Base-by-base conservation (phyloP, 768 basidiomycete genomes). In the Agrocybe praecox region DNA sequence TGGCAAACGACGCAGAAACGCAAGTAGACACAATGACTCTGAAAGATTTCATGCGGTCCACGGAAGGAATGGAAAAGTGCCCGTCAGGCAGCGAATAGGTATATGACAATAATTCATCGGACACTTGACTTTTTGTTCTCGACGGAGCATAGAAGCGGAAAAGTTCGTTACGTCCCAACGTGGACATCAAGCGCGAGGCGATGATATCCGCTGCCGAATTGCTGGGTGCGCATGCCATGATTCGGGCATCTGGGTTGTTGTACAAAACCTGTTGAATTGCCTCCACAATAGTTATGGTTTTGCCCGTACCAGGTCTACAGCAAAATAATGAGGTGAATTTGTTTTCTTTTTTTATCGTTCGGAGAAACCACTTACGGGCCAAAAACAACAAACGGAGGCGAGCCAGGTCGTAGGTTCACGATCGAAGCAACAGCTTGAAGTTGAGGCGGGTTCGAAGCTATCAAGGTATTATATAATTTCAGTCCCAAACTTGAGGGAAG, bases 171-270 rank as follows among this genome's bases (percentile, higher is more conserved):
- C 62, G 53, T 21, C 69, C 67, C 9, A 84, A 71, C 2, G 53
- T 55, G 0, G 45, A 47, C 14, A 48, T 33, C 1, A 87, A 74
- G 6, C 78, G 72, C 23, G 72, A 64, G 0, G 84, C 78, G 21
- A 87, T 74, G 19, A 87, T 68, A 59, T 89, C 87, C 1, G 84
- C 86, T 0, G 86, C 87, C 1, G 83, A 85, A 66, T 89, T 89
- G 68, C 80, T 87, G 0, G 87, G 87, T 0, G 87, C 87, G 60
- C 86, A 88, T 0, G 82, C 87, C 2, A 89, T 76, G 52, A 89
- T 76, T 23, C 70, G 75, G 0, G 78, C 74, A 2, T 72, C 24
- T 0, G 77, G 76, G 55, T 83, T 59, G 2, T 54, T 52, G 4
- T 54, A 60, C 5, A 87, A 67, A 4, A 88, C 63, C 62, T 89